Evolutionary conservation across 345 rosid genomes (phyloP), one percentile per base, ranked within the genome.

Genomic region (Clarkia xantiana): DNA sequence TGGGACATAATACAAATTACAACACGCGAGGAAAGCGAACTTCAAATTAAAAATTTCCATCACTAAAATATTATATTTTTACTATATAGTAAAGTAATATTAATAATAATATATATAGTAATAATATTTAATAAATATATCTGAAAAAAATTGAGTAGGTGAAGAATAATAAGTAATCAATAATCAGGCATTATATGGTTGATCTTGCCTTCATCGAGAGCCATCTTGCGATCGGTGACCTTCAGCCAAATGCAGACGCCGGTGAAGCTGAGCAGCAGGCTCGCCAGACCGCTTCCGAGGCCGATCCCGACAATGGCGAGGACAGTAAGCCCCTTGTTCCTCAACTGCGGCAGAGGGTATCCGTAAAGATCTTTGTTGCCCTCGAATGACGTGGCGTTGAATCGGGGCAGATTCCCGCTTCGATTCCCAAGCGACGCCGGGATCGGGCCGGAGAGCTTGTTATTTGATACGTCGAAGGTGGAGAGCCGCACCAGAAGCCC

Each of bases 241-340:
- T 75, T 81, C 65, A 85, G 78, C 95, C 95, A 81, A 42, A 90
- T 59, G 58, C 95, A 90, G 10, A 90, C 97, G 6, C 91, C 97
- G 0, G 88, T 77, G 39, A 90, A 90, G 58, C 95, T 90, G 25
- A 90, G 68, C 22, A 82, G 77, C 73, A 90, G 75, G 64, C 95
- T 86, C 1, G 78, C 88, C 22, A 90, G 62, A 40, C 97, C 97
- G 61, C 94, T 90, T 15, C 95, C 97, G 14, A 90, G 69, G 13
- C 97, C 97, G 59, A 90, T 90, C 66, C 95, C 95, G 17, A 90
- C 94, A 41, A 90, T 86, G 61, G 97, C 84, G 68, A 82, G 47
- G 38, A 90, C 65, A 0, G 97, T 74, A 42, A 90, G 56, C n/a
- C 95, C 91, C 56, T 65, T 79, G 8, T 56, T 67, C 71, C 60